Evolutionary conservation across 768 basidiomycete species (phyloP).

Genomic region (Mycena pura): DNA sequence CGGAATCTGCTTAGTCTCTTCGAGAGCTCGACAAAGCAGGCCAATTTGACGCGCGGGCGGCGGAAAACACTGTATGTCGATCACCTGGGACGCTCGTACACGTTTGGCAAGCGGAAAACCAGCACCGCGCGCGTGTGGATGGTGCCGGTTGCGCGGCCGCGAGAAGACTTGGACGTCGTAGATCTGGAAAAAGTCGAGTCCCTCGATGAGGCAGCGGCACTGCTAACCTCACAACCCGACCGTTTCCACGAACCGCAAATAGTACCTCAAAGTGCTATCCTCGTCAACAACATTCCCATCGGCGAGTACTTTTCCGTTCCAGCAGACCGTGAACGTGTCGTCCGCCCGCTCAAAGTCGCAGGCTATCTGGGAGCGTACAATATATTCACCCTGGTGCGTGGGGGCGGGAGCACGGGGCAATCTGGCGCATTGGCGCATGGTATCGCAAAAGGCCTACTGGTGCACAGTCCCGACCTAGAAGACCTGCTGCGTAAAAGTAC

Average conservation of each 20-base stretch:
- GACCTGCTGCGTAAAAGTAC: slow-evolving; percentile 75
- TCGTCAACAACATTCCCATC: slow-evolving; percentile 87
- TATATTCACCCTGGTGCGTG: slow-evolving; percentile 73
- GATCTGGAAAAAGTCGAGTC: slow-evolving; percentile 36
- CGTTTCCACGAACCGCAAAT: slow-evolving; percentile 21
- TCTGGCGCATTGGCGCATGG: slow-evolving; percentile 86
- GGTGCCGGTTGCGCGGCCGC: slow-evolving; percentile 56
- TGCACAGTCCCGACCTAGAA: slow-evolving; percentile 71
- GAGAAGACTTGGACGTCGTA: slow-evolving; percentile 14
- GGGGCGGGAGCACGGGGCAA: slow-evolving; percentile 92
- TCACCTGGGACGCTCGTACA: slow-evolving; percentile 82
- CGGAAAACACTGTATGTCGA: slow-evolving; percentile 71
- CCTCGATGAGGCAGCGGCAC: slow-evolving; percentile 22
- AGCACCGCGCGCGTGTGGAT: slow-evolving; percentile 94
- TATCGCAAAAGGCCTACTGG: slow-evolving; percentile 75
- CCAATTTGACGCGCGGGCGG: slow-evolving; percentile 52
- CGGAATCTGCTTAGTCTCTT: slow-evolving; percentile 63
- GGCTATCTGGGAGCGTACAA: slow-evolving; percentile 88
- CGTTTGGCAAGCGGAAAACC: slow-evolving; percentile 87
- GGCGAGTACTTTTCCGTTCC: slow-evolving; percentile 78
- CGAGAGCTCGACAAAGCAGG: slow-evolving; percentile 67
- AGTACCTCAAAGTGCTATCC: slow-evolving; percentile 66
- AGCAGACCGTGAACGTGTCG: slow-evolving; percentile 79
- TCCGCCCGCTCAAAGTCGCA: slow-evolving; percentile 84
- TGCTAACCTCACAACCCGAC: slow-evolving; percentile 21